Base-by-base conservation (phyloP, 192 early-diverging fungal genomes). In the Anaeromyces robustus region DNA sequence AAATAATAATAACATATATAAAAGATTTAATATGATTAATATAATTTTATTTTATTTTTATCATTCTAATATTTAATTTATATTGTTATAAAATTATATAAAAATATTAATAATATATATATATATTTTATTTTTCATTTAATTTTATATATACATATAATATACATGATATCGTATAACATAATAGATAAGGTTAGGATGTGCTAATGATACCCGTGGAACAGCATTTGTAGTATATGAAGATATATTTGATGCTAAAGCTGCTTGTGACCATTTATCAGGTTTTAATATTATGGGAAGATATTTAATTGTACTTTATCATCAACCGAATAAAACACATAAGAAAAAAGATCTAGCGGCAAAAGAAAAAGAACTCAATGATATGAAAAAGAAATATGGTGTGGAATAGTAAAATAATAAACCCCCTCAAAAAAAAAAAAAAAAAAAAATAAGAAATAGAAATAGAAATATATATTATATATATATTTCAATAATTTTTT, bases 171-270 rank as follows among this genome's bases (percentile, higher is more conserved):
- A 32, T 32, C 3, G 11, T 32, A 11, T 7, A 32, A 3, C 11
- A 32, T 77, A 28, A 80, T 80, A 30, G 34, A 80, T 30, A 26
- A 52, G 78, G 19, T 86, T 85, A 82, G 96, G 97, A 2, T 94
- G 88, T 37, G 93, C 90, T 13, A 88, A 87, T 32, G 95, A 97
- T 81, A 98, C 97, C 12, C 89, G 90, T 78, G 97, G 97, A 77
- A 96, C 96, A 22, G 97, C 96, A 19, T 99, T 94, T 87, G 97
- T 99, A 29, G 93, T 98, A 2, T 98, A 97, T 82, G 97, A 99
- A 82, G 97, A 99, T 81, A 97, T 99, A 12, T 96, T 94, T 83
- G 97, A 99, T 81, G 95, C 96, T 31, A 99, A 99, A 86, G 93
- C 93, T 26, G 97, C 97, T 0, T 97, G 95, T 84, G 96, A 98